Conservation (phyloP, 2,329 filamentous ascomycete species). For the Westerdykella sp. region DNA sequence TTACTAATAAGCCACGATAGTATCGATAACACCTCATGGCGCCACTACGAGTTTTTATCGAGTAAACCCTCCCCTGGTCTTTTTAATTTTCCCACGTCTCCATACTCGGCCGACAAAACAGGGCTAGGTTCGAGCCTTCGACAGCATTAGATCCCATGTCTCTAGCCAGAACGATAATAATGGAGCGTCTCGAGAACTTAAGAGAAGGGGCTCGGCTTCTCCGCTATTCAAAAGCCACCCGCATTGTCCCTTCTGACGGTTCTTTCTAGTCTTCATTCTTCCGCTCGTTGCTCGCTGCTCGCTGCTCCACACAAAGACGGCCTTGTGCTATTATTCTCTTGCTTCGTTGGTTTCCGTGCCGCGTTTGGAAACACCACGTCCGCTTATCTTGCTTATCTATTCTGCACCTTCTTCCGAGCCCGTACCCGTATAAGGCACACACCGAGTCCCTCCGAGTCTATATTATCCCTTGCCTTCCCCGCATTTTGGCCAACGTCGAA, state of each 20-base stretch:
- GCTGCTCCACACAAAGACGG: conserved; percentile 4
- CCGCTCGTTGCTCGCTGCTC: conserved; percentile 5
- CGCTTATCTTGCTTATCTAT: conserved; percentile 34
- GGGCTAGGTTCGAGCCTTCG: no score
- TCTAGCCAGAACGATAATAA: no score
- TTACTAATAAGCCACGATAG: conserved; percentile 8
- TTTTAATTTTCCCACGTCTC: no score
- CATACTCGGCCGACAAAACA: no score
- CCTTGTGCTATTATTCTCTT: conserved; percentile 1
- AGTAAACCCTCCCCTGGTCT: conserved; percentile 19
- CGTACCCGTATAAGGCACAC: conserved; percentile 13
- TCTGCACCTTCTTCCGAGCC: conserved; percentile 11
- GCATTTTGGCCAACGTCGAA: no score
- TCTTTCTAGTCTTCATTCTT: neutral
- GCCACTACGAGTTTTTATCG: conserved; percentile 26
- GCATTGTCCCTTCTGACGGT: neutral
- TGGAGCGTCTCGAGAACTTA: no score
- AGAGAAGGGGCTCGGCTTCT: neutral
- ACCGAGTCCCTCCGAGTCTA: conserved; percentile 17
- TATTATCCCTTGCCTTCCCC: conserved; percentile 15
- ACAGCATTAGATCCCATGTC: no score
- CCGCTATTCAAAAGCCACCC: neutral
- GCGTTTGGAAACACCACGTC: conserved; percentile 9
- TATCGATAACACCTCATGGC: conserved; percentile 26
- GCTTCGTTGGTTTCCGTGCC: conserved; percentile 8